Evolutionary conservation across 192 early-diverging fungal genomes (phyloP), one percentile per base, ranked within the genome.

Genomic region (Kappamyces sp.): DNA sequence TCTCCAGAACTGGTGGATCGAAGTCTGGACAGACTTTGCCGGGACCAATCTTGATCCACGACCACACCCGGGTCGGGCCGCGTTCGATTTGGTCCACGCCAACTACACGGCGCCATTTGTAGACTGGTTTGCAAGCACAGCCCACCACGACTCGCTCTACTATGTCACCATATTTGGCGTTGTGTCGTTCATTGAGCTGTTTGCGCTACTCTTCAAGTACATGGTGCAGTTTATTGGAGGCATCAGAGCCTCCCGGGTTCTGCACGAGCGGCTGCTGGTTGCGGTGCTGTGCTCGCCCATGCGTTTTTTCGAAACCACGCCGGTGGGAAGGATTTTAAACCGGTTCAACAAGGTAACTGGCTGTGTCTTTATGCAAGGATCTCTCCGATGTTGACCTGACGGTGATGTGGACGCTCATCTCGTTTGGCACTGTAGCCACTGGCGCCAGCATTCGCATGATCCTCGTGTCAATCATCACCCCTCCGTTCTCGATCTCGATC

Each of bases 311-410:
- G 79, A 77, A 15, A 83, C 69, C 2, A 87, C 84, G 0, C 87
- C 87, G 12, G 35, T 85, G 5, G 86, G 87, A 14, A 67, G 82
- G 15, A 81, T 88, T 39, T 37, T 85, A 66, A 95, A 91, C 70
- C 73, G 92, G 12, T 45, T 45, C 40, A 57, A 22, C 45, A 8
- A 57, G 41, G 29, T 45, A 57, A 11, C n/a, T 39, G 40, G 22
- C 22, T 22, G 22, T 22, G 22, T 22, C 22, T 22, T 96, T 96
- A 63, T 87, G 87, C 33, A 86, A 87, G n/a, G 91, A 97, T 69
- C 80, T 95, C 45, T 88, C 86, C 59, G 41, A 62, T 9, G 38
- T 71, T 15, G 58, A 64, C 35, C 5, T 5, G 35, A 22, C 36
- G 31, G 63, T 60, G 22, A 40, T 59, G 34, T 64, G 37, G 14